Conservation (phyloP, 768 basidiomycete genomes). For the Tephrocybe rancida region DNA sequence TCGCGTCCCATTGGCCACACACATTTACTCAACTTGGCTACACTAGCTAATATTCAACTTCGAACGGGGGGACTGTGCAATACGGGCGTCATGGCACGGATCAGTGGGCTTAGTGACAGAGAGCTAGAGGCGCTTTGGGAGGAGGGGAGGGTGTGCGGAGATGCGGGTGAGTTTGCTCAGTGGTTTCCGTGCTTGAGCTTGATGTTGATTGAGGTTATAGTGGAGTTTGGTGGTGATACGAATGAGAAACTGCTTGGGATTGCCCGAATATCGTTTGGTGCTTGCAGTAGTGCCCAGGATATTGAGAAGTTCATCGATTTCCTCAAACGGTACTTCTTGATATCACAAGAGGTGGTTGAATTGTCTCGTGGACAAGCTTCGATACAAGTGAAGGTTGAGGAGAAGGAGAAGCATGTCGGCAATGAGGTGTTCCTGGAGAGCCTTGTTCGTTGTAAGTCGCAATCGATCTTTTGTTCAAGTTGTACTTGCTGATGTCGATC, state of each 20-base stretch:
- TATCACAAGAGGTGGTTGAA: slow-evolving; percentile 4
- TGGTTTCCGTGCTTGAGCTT: background rate
- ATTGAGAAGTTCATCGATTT: slow-evolving; percentile 12
- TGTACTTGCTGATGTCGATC: background rate
- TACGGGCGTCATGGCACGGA: slow-evolving; percentile 14
- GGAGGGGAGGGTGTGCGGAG: slow-evolving; percentile 16
- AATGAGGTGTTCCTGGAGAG: slow-evolving; percentile 3
- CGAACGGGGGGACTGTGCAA: slow-evolving; percentile 17
- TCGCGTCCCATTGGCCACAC: slow-evolving; percentile 8
- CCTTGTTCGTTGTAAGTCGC: slow-evolving; percentile 16
- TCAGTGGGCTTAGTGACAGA: slow-evolving; percentile 10
- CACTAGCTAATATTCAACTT: slow-evolving; percentile 16
- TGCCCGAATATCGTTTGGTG: slow-evolving; percentile 17
- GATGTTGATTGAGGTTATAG: background rate
- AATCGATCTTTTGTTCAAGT: background rate
- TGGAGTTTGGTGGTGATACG: slow-evolving; percentile 16
- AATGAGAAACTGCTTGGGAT: slow-evolving; percentile 12
- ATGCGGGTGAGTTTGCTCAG: slow-evolving; percentile 11
- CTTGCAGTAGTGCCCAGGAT: slow-evolving; percentile 13
- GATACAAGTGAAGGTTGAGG: too few relatives aligned
- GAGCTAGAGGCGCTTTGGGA: slow-evolving; percentile 14
- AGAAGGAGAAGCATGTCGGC: background rate
- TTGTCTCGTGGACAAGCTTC: background rate
- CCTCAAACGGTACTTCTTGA: slow-evolving; percentile 11
- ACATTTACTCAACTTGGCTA: slow-evolving; percentile 13